These are phyloP conservation scores for Fusarium kyushuense DNA, from an alignment of 2,329 filamentous ascomycete genomes.

Conservation along the genomic window DNA sequence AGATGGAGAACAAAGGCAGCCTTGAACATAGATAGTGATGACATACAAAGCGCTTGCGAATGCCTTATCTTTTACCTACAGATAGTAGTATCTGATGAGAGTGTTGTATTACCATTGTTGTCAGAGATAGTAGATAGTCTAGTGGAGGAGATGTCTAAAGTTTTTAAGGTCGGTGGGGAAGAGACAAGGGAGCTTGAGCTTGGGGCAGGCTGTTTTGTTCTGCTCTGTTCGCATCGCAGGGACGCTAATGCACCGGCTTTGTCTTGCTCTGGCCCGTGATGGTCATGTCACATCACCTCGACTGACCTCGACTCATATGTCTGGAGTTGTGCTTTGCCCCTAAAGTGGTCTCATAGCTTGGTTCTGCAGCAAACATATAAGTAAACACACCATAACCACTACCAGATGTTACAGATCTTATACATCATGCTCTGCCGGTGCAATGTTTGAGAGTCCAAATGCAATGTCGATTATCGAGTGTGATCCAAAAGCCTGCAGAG, in stretches of 20 bases:
- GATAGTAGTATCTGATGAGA: not conserved
- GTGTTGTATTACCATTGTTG: not conserved
- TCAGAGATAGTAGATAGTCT: not conserved
- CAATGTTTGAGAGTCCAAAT: conserved; percentile 12
- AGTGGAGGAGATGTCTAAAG: not conserved
- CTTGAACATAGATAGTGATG: not conserved
- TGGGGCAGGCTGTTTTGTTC: conserved; percentile 1
- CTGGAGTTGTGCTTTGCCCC: conserved; percentile 15
- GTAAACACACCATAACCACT: too few relatives aligned
- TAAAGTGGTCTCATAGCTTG: conserved; percentile 30
- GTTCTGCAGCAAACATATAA: not conserved
- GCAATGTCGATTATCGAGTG: conserved; percentile 8
- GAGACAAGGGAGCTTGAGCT: conserved; percentile 23
- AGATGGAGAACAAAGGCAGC: not conserved
- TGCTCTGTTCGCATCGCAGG: conserved; percentile 14
- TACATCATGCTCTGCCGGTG: too few relatives aligned
- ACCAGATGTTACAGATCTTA: not conserved
- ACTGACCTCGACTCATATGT: conserved; percentile 7
- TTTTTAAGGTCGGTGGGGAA: conserved; percentile 24
- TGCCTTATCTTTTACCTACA: not conserved
- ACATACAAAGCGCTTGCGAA: not conserved
- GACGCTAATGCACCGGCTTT: conserved; percentile 46
- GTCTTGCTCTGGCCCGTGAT: conserved; percentile 34
- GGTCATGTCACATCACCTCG: conserved; percentile 19
- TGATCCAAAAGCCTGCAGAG: conserved; percentile 18